phyloP scores from a whole-genome alignment of 257 asterid species.

The Jacaranda mimosifolia region DNA sequence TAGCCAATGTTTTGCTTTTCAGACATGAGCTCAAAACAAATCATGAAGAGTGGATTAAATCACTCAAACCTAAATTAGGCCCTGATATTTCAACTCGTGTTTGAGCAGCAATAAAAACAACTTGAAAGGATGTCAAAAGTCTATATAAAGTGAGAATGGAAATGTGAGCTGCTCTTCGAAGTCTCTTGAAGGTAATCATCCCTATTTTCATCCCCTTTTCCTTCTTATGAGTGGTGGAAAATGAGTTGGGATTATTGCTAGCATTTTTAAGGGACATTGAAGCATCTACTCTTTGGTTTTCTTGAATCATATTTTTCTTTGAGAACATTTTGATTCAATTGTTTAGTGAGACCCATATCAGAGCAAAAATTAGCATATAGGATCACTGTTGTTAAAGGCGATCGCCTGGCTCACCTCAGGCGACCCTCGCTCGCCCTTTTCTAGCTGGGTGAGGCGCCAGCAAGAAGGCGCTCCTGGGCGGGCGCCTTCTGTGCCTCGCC shows the following conservation, averaged over 20 bases:
- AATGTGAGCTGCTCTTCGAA: constrained; percentile 77
- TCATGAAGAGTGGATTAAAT: constrained; percentile 86
- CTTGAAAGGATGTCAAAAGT: constrained; percentile 70
- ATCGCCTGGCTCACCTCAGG: no score
- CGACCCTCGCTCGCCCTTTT: no score
- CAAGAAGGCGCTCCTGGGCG: no score
- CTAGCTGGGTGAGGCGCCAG: no score
- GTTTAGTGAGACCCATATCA: no score
- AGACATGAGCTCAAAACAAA: constrained; percentile 87
- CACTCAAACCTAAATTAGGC: constrained; percentile 74
- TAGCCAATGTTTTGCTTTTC: constrained; percentile 43
- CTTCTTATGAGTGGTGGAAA: constrained; percentile 2
- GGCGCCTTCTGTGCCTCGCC: no score
- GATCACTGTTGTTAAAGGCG: no score
- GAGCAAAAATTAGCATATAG: no score
- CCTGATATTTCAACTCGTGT: constrained; percentile 63
- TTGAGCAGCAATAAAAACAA: constrained; percentile 60
- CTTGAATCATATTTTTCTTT: background rate
- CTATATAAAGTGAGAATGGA: constrained; percentile 83
- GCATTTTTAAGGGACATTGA: constrained; percentile 11
- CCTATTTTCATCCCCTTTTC: constrained; percentile 16
- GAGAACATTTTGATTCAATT: no score
- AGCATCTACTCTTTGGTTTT: constrained; percentile 7
- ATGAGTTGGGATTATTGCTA: constrained; percentile 7
- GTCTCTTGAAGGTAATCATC: constrained; percentile 76